Conservation (phyloP, 305 asterid species). For the Nicotiana rustica region DNA sequence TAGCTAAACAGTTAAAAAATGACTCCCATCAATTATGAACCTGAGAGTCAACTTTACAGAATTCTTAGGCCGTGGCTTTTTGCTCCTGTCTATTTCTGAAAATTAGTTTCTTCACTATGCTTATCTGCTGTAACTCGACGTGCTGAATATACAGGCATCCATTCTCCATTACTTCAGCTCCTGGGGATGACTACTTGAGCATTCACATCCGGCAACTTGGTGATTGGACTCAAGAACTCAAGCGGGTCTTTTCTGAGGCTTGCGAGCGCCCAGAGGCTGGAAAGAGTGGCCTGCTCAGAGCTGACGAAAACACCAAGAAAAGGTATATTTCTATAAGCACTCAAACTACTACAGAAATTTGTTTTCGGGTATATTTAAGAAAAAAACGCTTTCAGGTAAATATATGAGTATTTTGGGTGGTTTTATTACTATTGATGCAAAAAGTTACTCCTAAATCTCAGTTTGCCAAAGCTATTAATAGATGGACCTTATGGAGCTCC, state of each 20-base stretch:
- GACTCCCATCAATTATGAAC: background rate
- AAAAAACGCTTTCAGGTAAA: background rate
- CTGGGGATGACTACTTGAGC: constrained; percentile 65
- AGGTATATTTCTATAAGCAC: constrained; percentile 48
- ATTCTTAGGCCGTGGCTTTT: background rate
- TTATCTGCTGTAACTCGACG: constrained; percentile 33
- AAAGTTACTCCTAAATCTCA: constrained; percentile 37
- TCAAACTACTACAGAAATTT: background rate
- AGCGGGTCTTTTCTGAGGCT: constrained; percentile 59
- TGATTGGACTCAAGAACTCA: constrained; percentile 67
- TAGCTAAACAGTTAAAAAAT: background rate
- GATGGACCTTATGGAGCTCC: constrained; percentile 84
- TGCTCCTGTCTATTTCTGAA: background rate
- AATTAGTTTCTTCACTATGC: background rate
- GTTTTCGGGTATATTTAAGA: background rate
- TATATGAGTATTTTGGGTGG: background rate
- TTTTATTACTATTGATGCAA: constrained; percentile 23
- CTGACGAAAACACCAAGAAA: constrained; percentile 85
- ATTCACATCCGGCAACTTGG: constrained; percentile 61
- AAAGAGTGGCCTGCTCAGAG: constrained; percentile 92
- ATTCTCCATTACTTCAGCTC: constrained; percentile 86
- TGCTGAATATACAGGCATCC: constrained; percentile 79
- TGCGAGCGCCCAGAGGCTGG: constrained; percentile 83
- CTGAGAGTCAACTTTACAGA: background rate
- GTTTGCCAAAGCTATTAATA: constrained; percentile 62